A percentile compares a stretch with the other conserved stretches of the same genome.
Conservation (phyloP, 2,329 filamentous ascomycete species). For the Ophiostoma perfectum region DNA sequence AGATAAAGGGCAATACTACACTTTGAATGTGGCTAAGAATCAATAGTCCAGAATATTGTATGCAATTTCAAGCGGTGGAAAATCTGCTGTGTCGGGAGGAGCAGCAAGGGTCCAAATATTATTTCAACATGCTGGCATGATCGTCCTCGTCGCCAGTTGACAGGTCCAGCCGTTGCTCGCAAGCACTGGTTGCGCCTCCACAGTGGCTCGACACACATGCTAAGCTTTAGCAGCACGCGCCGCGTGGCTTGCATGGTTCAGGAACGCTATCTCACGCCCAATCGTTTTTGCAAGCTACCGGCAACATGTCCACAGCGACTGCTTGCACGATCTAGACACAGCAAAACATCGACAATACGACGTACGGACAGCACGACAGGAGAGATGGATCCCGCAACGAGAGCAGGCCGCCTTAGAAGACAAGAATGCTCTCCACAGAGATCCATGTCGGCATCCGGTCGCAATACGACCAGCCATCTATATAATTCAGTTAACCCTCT, state of each 20-base stretch:
- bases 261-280: too few species aligned
- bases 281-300: neutral
- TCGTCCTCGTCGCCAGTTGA: too few species aligned
- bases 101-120: neutral
- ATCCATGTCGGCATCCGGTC: too few species aligned
- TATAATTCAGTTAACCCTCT: too few species aligned
- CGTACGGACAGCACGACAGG: too few species aligned
- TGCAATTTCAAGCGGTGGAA: neutral
- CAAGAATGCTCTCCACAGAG: too few species aligned
- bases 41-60: neutral
- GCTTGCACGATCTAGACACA: too few species aligned
- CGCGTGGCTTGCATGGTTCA: neutral
- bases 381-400: too few species aligned
- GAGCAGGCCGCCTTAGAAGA: too few species aligned
- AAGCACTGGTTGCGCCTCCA: neutral
- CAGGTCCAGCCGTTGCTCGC: too few species aligned
- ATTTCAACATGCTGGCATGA: neutral
- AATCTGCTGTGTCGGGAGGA: neutral
- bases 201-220: neutral
- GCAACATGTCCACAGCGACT: neutral
- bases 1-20: neutral
- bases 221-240: neutral
- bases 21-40: neutral
- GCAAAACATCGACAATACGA: too few species aligned
- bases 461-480: too few species aligned